Conservation (phyloP, 257 asterid species). For the Coffea canephora region DNA sequence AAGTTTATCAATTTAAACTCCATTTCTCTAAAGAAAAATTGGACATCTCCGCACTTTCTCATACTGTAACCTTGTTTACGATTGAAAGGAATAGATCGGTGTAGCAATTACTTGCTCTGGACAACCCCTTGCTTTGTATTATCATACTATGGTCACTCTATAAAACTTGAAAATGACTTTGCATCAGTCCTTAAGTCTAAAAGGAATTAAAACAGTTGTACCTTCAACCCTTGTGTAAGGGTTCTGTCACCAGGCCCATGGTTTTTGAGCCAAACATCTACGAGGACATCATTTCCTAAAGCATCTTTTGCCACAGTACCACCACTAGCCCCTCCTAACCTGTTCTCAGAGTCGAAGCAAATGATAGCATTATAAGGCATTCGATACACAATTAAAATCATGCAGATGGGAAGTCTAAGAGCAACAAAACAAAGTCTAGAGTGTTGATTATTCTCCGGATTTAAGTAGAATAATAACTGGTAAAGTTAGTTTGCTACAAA, state of each 20-base stretch:
- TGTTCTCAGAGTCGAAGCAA: slow-evolving; percentile 25
- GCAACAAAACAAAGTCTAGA: background rate
- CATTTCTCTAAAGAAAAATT: background rate
- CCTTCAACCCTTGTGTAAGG: slow-evolving; percentile 90
- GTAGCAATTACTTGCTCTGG: background rate
- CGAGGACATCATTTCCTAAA: slow-evolving; percentile 76
- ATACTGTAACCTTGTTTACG: background rate
- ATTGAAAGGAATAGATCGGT: background rate
- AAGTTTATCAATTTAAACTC: background rate
- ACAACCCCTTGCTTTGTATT: background rate
- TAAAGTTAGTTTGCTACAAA: background rate
- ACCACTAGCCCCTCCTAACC: slow-evolving; percentile 48
- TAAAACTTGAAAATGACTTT: background rate
- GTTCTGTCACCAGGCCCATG: slow-evolving; percentile 90
- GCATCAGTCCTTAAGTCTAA: background rate
- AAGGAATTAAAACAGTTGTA: slow-evolving; percentile 17
- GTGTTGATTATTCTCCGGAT: background rate
- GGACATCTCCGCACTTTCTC: background rate
- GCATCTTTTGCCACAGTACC: slow-evolving; percentile 88
- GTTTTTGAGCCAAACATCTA: slow-evolving; percentile 56
- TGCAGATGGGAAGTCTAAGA: background rate
- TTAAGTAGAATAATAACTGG: background rate
- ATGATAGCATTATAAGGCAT: background rate
- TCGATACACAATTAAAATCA: background rate
- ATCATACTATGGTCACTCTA: background rate